Evolutionary conservation across 345 rosid species (phyloP), one percentile per base, ranked within the genome.

Genomic region (Noccaea bulbosa): DNA sequence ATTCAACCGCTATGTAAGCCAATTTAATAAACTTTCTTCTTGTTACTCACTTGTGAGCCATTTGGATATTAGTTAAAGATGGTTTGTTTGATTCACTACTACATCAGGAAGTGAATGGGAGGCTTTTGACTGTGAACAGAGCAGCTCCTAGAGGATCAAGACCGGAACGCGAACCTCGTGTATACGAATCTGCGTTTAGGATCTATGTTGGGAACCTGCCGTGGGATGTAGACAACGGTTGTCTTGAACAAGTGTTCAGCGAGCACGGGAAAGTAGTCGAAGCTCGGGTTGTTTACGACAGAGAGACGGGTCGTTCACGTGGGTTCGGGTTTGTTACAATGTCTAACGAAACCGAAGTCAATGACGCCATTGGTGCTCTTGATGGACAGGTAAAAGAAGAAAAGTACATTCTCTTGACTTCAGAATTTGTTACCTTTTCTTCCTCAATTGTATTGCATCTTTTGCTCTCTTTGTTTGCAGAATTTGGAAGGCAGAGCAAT

Each of bases 311-410:
- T 52, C 97, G 97, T 16, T 93, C 98, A 24, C 92, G 97, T 62
- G 97, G 97, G 46, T 90, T 93, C 38, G 98, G 97, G 24, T 93
- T 93, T 70, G 98, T 93, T 52, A 77, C 88, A 1, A 90, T 93
- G 98, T 72, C 92, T 17, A 54, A 76, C 20, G 93, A 86, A 79
- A 48, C 75, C 11, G 96, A 90, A 83, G 72, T 87, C 81, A 88
- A 90, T 24, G 89, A 87, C 11, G 98, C 97, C 69, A 82, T 93
- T 20, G 86, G 93, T 57, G 93, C 98, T 8, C 93, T 93, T 48
- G 96, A 93, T 72, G 96, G 97, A 79, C 84, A 87, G 90, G 98
- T 93, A 82, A 40, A 1, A 20, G 20, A 17, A 22, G 35, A 24
- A 22, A 85, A 4, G 3, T 34, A 5, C 9, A 27, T 50, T n/a